Conservation (phyloP, 371 early-diverging fungal species). For the Lichtheimia ramosa region DNA sequence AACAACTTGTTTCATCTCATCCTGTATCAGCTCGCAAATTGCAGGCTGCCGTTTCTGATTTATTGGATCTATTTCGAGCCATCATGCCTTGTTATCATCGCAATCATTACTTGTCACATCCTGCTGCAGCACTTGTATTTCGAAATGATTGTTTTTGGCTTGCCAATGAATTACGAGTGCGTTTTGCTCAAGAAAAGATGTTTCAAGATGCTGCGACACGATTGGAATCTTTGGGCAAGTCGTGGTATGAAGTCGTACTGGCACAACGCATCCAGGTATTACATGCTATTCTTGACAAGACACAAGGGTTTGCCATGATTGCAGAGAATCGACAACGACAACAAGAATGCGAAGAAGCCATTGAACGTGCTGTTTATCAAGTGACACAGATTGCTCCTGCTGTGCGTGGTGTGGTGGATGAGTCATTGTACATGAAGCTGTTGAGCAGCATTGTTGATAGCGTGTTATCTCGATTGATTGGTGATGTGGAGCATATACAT, state of each 20-base stretch:
- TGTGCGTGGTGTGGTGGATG: constrained; percentile 25
- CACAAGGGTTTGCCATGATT: constrained; percentile 55
- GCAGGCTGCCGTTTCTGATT: constrained; percentile 33
- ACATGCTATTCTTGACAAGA: constrained; percentile 24
- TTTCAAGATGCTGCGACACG: constrained; percentile 12
- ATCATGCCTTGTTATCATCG: constrained; percentile 53
- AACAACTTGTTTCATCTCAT: constrained; percentile 23
- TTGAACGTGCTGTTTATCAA: constrained; percentile 52
- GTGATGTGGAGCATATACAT: constrained; percentile 51
- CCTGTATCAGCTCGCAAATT: constrained; percentile 36
- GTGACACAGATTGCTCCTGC: constrained; percentile 45
- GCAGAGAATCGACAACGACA: constrained; percentile 41
- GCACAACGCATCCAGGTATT: constrained; percentile 28
- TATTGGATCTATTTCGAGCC: constrained; percentile 55
- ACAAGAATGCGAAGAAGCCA: constrained; percentile 44
- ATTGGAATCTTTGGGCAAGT: constrained; percentile 21
- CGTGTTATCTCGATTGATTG: constrained; percentile 43
- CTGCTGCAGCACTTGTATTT: constrained; percentile 62
- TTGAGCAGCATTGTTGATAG: constrained; percentile 52
- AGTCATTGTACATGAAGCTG: constrained; percentile 25
- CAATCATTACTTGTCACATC: constrained; percentile 32
- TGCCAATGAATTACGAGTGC: constrained; percentile 19
- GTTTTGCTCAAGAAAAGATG: constrained; percentile 2
- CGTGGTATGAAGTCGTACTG: constrained; percentile 38
- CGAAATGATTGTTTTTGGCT: constrained; percentile 75